These are phyloP conservation scores for Globisporangium sylvaticum DNA, from an alignment of 352 stramenopile genomes.

Conservation along the genomic window DNA sequence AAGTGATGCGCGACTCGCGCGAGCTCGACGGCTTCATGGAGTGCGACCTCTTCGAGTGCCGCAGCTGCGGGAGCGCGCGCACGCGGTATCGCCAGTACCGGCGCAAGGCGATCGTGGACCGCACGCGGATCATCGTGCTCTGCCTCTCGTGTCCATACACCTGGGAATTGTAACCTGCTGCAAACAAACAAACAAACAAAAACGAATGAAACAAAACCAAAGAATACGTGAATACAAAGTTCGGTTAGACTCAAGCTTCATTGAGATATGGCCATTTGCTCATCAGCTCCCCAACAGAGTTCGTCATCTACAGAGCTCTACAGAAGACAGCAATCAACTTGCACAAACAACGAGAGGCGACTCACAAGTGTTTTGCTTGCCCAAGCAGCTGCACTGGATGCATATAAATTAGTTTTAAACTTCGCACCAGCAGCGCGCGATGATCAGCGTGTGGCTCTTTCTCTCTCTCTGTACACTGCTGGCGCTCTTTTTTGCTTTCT, in stretches of 20 bases:
- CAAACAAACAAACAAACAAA: background rate
- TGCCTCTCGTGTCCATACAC: conserved; percentile 71
- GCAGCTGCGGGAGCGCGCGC: conserved; percentile 63
- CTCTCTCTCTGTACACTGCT: background rate
- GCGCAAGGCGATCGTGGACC: conserved; percentile 81
- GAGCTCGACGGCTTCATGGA: conserved; percentile 69
- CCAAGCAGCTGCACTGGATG: background rate
- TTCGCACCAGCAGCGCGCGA: conserved; percentile 2
- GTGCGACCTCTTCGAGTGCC: conserved; percentile 80
- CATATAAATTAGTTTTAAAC: conserved; percentile 19
- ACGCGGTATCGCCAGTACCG: conserved; percentile 81
- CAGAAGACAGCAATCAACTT: no score
- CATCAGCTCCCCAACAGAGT: background rate
- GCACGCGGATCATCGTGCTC: conserved; percentile 78
- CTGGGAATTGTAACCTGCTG: conserved; percentile 63
- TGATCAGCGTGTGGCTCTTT: background rate
- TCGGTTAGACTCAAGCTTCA: background rate
- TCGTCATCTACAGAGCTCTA: no score
- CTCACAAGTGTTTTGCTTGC: background rate
- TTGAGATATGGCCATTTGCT: background rate
- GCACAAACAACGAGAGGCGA: background rate
- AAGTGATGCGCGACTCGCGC: conserved; percentile 72
- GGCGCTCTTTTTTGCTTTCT: background rate
- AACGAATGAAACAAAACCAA: background rate
- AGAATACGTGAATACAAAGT: background rate